These are phyloP conservation scores for Macrolepiota dolichaula DNA, from an alignment of 768 basidiomycete species.

Conservation along the genomic window DNA sequence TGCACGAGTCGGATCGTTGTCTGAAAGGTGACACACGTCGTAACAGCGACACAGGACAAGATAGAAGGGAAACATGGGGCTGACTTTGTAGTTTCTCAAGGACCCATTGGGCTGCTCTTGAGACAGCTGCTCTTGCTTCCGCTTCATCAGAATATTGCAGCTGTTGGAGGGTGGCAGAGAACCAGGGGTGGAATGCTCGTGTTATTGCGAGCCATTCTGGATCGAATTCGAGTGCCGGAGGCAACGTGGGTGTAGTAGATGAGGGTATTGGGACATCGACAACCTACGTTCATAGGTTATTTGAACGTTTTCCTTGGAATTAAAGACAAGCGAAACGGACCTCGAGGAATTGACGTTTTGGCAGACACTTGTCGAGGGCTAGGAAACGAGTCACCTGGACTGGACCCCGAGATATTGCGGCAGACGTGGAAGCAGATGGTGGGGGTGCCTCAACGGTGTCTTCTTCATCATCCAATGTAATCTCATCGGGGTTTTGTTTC, in stretches of 20 bases:
- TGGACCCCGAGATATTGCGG: slow-evolving; percentile 14
- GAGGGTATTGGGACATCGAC: slow-evolving; percentile 48
- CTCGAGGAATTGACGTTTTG: slow-evolving; percentile 75
- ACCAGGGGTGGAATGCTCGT: slow-evolving; percentile 78
- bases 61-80: not conserved
- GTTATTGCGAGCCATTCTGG: slow-evolving; percentile 94
- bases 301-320: not conserved
- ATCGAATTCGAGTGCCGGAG: slow-evolving; percentile 61
- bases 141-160: slow-evolving; percentile 56
- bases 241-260: slow-evolving; percentile 7
- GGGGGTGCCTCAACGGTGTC: slow-evolving; percentile 33
- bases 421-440: slow-evolving; percentile 18
- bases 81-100: slow-evolving; percentile 42
- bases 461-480: slow-evolving; percentile 44
- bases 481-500: slow-evolving; percentile 47
- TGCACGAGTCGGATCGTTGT: slow-evolving; percentile 22
- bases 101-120: slow-evolving; percentile 67
- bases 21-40: not conserved
- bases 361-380: slow-evolving; percentile 88
- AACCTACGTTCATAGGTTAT: slow-evolving; percentile 40
- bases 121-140: slow-evolving; percentile 50
- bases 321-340: slow-evolving; percentile 31
- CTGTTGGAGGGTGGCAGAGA: slow-evolving; percentile 54
- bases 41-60: not conserved
- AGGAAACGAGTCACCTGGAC: slow-evolving; percentile 66